Percentiles rank a stretch among this genome's conserved stretches.
Conservation (phyloP, 306 rosid genomes). For the Prunus salicina region DNA sequence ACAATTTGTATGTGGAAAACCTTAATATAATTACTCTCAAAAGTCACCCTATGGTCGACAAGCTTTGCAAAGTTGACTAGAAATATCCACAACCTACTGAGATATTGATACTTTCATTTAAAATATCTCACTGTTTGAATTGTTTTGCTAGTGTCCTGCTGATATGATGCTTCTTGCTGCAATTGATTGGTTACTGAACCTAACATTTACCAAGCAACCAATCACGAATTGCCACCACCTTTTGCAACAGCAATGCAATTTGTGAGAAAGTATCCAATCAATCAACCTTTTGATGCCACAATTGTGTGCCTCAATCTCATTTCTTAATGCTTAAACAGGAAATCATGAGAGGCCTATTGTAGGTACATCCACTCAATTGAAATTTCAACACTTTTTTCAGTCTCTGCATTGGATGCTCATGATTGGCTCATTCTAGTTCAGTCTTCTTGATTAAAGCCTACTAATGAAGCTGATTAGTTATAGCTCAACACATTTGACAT, state of each 20-base stretch:
- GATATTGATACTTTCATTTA: not conserved
- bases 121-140: not conserved
- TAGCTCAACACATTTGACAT: not conserved
- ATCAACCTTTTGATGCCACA: too few relatives aligned
- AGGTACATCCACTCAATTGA: not conserved
- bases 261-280: too few relatives aligned
- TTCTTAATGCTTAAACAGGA: not conserved
- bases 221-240: not conserved
- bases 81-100: not conserved
- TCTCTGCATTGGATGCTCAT: not conserved
- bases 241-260: not conserved
- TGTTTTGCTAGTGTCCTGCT: not conserved
- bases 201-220: not conserved
- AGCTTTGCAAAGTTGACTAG: not conserved
- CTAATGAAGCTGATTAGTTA: not conserved
- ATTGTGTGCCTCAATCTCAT: not conserved
- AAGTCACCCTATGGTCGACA: too few relatives aligned
- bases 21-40: not conserved
- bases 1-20: not conserved
- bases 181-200: not conserved
- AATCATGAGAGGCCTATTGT: not conserved
- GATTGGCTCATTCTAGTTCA: not conserved
- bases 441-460: not conserved
- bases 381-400: not conserved
- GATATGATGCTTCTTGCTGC: not conserved